Evolutionary conservation across 805 yeast genomes (phyloP).

Genomic region (Torulaspora quercuum): DNA sequence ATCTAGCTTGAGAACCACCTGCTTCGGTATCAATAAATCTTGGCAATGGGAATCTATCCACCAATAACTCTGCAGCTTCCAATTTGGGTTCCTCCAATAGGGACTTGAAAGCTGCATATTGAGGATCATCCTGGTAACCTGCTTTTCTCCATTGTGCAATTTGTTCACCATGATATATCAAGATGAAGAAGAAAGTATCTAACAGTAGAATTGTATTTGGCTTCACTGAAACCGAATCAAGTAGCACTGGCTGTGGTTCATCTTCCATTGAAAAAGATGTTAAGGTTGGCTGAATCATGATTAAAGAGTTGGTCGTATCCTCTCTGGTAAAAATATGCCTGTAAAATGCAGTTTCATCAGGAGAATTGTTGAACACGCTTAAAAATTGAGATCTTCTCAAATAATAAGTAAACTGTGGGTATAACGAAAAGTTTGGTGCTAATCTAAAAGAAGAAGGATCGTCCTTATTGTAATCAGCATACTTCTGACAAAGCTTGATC

Average conservation of each 20-base stretch:
- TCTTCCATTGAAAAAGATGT: constrained; percentile 79
- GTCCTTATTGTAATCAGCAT: constrained; percentile 89
- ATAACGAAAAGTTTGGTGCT: constrained; percentile 76
- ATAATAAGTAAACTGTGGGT: constrained; percentile 95
- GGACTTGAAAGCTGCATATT: constrained; percentile 81
- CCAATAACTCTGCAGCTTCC: constrained; percentile 88
- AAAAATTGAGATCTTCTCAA: constrained; percentile 93
- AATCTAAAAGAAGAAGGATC: constrained; percentile 79
- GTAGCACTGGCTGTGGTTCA: constrained; percentile 85
- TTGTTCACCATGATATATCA: constrained; percentile 91
- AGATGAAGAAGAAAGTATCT: constrained; percentile 95
- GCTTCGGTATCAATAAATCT: constrained; percentile 96
- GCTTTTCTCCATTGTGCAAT: constrained; percentile 96
- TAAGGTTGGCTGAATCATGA: constrained; percentile 97
- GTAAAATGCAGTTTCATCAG: constrained; percentile 97
- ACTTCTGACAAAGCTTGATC: constrained; percentile 84
- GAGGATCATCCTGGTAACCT: constrained; percentile 88
- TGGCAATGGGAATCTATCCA: constrained; percentile 96
- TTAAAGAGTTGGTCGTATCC: constrained; percentile 86
- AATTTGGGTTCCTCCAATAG: constrained; percentile 83
- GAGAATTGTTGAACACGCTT: constrained; percentile 95
- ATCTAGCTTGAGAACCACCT: constrained; percentile 98
- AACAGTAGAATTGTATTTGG: constrained; percentile 82
- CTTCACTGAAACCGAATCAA: constrained; percentile 88
- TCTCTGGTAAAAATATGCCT: constrained; percentile 89